These are phyloP conservation scores for Pluteus cervinus DNA, from an alignment of 768 basidiomycete genomes.

Conservation along the genomic window DNA sequence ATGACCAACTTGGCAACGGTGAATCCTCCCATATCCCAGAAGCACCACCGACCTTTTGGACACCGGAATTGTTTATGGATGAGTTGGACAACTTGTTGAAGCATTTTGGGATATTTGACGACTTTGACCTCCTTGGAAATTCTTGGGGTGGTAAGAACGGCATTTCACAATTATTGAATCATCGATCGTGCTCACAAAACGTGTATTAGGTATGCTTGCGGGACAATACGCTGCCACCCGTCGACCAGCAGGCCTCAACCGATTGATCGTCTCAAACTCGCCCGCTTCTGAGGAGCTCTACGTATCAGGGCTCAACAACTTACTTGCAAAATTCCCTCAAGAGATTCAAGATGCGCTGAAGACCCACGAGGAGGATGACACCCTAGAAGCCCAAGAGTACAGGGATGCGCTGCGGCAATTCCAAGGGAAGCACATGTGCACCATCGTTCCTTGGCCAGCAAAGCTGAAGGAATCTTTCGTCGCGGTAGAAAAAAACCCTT, in stretches of 20 bases:
- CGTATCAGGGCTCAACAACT: slow-evolving; percentile 13
- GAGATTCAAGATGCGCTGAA: slow-evolving; percentile 2
- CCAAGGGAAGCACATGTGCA: slow-evolving; percentile 15
- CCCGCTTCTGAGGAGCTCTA: slow-evolving; percentile 19
- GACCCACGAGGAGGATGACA: no score
- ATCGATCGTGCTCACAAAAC: no score
- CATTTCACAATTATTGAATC: no score
- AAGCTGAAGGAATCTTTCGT: slow-evolving; percentile 11
- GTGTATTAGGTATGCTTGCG: slow-evolving; percentile 42
- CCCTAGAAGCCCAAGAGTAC: slow-evolving; percentile 8
- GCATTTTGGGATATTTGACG: slow-evolving; percentile 30
- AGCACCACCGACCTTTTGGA: slow-evolving; percentile 43
- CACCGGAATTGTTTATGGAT: slow-evolving; percentile 42
- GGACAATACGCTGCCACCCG: slow-evolving; percentile 28
- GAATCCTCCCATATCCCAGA: slow-evolving; percentile 44
- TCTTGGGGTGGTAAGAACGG: no score
- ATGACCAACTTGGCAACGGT: slow-evolving; percentile 53
- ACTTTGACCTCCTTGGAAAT: slow-evolving; percentile 42
- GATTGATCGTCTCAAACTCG: slow-evolving; percentile 20
- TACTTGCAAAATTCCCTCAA: slow-evolving; percentile 11
- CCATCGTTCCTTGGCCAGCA: slow-evolving; percentile 9
- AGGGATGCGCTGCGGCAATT: slow-evolving; percentile 12
- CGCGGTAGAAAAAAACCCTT: no score
- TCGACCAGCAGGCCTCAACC: slow-evolving; percentile 28
- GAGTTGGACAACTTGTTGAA: slow-evolving; percentile 46